Evolutionary conservation across 495 filamentous ascomycete species (phyloP), one percentile per base, ranked within the genome.

Genomic region (Podospora sp.): DNA sequence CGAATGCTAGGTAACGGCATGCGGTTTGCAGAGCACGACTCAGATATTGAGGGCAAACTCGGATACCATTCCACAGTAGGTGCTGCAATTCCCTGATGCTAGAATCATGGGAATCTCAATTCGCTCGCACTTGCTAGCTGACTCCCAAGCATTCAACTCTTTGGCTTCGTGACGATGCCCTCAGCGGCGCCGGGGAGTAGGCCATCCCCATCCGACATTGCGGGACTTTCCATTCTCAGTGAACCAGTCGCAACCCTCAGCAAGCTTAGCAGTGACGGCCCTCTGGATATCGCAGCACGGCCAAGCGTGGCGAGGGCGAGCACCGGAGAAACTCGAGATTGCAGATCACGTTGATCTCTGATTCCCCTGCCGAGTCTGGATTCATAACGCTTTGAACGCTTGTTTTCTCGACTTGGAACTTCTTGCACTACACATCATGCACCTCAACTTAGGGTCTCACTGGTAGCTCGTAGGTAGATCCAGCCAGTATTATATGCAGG

Each of bases 341-440:
- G 53, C 53, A 24, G 53, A 57, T 57, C 53, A 5, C 53, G 53
- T 57, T 25, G 53, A 57, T 57, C 53, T 57, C 22, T 57, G 22
- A 26, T 18, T 18, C 21, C 24, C 8, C 24, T 53, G 51, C 51
- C 53, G 53, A 24, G 53, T 6, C 53, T 9, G 21, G 21, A 26
- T 57, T 57, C 29, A n/a, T n/a, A 8, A 0, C 51, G 20, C 53
- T 57, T 22, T 55, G 40, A n/a, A n/a, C n/a, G 16, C 40, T 46
- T 46, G 16, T 12, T 11, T 14, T 46, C 11, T 2, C 40, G 14
- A 11, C 40, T 46, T 46, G 40, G 40, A 46, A 46, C 29, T 3
- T 33, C 29, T 33, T n/a, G n/a, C n/a, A n/a, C n/a, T n/a, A n/a
- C n/a, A n/a, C n/a, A n/a, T n/a, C n/a, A n/a, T n/a, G n/a, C n/a